phyloP scores from a whole-genome alignment of 192 early-diverging fungal genomes.

The Backusella macrospora region DNA sequence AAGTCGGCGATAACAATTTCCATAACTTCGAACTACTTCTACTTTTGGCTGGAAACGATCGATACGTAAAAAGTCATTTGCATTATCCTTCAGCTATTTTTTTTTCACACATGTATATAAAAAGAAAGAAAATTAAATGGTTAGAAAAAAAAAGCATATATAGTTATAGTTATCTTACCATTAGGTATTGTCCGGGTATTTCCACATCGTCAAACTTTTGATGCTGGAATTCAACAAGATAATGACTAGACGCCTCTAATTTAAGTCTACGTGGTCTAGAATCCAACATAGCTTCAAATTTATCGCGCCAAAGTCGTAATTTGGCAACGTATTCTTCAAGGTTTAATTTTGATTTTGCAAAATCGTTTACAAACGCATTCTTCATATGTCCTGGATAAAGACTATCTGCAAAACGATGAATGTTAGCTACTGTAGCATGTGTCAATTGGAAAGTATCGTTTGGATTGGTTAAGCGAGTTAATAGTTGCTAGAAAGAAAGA shows the following conservation, averaged over 20 bases:
- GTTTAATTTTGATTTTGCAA: constrained; percentile 86
- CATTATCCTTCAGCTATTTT: constrained; percentile 59
- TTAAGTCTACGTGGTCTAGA: constrained; percentile 77
- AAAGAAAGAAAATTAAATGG: not conserved
- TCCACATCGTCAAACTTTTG: constrained; percentile 99
- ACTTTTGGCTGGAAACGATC: constrained; percentile 94
- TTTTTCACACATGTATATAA: not conserved
- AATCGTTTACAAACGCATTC: constrained; percentile 87
- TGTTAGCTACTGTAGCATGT: constrained; percentile 74
- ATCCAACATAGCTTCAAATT: constrained; percentile 85
- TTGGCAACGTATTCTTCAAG: constrained; percentile 81
- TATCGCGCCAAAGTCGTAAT: constrained; percentile 92
- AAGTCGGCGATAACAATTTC: constrained; percentile 74
- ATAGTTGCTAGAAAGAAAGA: constrained; percentile 60
- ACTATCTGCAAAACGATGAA: constrained; percentile 85
- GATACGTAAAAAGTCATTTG: constrained; percentile 92
- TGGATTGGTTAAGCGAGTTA: constrained; percentile 58
- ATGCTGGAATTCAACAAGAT: constrained; percentile 97
- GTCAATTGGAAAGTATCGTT: constrained; percentile 67
- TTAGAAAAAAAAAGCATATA: not conserved
- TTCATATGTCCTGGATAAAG: constrained; percentile 80
- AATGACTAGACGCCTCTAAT: constrained; percentile 87
- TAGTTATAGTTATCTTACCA: constrained; percentile 33
- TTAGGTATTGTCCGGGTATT: constrained; percentile 95
- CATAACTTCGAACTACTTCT: constrained; percentile 75